phyloP scores from a whole-genome alignment of 768 basidiomycete genomes.

The Mycena polygramma region DNA sequence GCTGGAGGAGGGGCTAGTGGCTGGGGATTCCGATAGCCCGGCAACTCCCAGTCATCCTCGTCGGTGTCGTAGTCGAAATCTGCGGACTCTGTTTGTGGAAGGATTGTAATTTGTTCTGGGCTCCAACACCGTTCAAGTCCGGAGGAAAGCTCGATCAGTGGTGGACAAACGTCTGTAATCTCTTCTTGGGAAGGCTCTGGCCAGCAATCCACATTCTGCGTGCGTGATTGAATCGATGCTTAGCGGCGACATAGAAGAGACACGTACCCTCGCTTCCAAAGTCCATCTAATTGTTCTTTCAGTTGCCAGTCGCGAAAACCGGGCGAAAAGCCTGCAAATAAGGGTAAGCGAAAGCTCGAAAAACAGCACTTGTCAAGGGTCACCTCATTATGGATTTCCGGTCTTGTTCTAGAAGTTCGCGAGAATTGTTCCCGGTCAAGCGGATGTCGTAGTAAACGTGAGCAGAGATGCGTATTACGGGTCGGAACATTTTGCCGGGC shows the following conservation, averaged over 20 bases:
- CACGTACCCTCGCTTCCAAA: background rate
- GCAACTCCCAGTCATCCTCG: background rate
- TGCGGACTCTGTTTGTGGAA: too few species aligned
- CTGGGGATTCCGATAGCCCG: background rate
- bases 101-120: too few species aligned
- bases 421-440: too few species aligned
- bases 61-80: background rate
- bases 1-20: background rate
- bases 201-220: background rate
- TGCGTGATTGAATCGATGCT: background rate
- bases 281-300: constrained; percentile 8
- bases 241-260: too few species aligned
- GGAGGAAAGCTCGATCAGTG: too few species aligned
- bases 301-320: background rate
- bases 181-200: background rate
- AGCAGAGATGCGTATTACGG: background rate
- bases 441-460: background rate
- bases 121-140: too few species aligned
- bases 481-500: background rate
- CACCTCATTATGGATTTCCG: background rate
- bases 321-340: background rate
- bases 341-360: background rate
- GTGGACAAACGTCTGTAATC: too few species aligned
- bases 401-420: background rate
- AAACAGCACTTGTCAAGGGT: background rate